Conservation (phyloP, 768 basidiomycete genomes). For the Basidioascus undulatus region DNA sequence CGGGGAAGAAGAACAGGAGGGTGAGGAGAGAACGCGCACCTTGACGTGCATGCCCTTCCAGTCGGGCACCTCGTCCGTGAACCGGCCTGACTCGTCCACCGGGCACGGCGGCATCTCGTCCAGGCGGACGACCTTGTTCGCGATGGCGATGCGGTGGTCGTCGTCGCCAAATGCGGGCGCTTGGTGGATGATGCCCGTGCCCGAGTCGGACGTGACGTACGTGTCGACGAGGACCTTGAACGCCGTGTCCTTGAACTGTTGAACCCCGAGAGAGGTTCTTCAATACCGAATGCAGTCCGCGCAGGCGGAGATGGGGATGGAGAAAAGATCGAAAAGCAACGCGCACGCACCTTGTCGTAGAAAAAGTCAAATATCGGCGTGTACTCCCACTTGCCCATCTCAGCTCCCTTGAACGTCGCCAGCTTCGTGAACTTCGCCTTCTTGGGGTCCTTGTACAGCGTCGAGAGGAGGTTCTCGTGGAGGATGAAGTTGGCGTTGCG, state of each 20-base stretch:
- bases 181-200: slow-evolving; percentile 97
- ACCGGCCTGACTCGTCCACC: slow-evolving; percentile 66
- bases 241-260: slow-evolving; percentile 66
- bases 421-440: slow-evolving; percentile 89
- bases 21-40: slow-evolving; percentile 23
- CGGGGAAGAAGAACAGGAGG: neutral
- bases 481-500: slow-evolving; percentile 73
- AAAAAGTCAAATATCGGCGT: slow-evolving; percentile 91
- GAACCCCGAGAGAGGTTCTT: neutral
- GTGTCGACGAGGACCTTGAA: slow-evolving; percentile 73
- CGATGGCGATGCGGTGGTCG: slow-evolving; percentile 78
- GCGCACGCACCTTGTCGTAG: slow-evolving; percentile 47
- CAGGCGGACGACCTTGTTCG: slow-evolving; percentile 50
- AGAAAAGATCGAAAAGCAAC: neutral
- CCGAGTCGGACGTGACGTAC: slow-evolving; percentile 78
- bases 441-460: slow-evolving; percentile 88
- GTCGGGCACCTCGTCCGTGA: slow-evolving; percentile 71
- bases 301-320: neutral
- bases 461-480: slow-evolving; percentile 59
- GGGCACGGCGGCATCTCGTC: slow-evolving; percentile 96
- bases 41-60: slow-evolving; percentile 76
- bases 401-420: slow-evolving; percentile 61
- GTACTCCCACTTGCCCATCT: slow-evolving; percentile 92
- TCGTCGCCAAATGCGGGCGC: slow-evolving; percentile 97
- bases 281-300: too few relatives aligned